Conservation (phyloP, 2,329 filamentous ascomycete genomes). For the Tothia fuscella region DNA sequence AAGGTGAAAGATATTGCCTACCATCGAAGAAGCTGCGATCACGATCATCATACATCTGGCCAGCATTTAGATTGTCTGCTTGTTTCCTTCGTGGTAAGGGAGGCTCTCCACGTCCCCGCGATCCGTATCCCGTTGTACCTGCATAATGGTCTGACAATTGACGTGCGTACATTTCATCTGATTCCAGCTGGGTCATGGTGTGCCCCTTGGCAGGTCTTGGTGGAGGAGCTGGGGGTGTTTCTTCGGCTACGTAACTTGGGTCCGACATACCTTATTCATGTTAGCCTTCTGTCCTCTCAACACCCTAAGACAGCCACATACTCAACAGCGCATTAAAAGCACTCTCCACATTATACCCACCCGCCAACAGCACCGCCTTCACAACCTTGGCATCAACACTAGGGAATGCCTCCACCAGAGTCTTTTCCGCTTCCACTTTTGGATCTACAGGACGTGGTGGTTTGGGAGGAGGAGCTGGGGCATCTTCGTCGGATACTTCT, state of each 20-base stretch:
- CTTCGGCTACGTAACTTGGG: slow-evolving; percentile 37
- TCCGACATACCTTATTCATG: slow-evolving; percentile 38
- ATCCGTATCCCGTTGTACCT: slow-evolving; percentile 21
- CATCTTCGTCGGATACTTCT: slow-evolving; percentile 38
- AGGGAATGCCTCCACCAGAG: slow-evolving; percentile 88
- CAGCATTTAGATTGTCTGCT: slow-evolving; percentile 42
- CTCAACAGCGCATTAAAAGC: slow-evolving; percentile 91
- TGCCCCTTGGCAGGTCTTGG: slow-evolving; percentile 55
- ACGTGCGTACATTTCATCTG: slow-evolving; percentile 83
- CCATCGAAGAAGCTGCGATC: slow-evolving; percentile 86
- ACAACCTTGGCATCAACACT: slow-evolving; percentile 67
- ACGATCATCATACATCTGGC: slow-evolving; percentile 41
- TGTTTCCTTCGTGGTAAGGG: slow-evolving; percentile 35
- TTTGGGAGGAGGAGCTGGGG: slow-evolving; percentile 53
- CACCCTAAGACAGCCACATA: slow-evolving; percentile 29
- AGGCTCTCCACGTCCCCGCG: slow-evolving; percentile 20
- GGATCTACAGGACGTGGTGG: slow-evolving; percentile 74
- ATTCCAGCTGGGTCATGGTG: slow-evolving; percentile 68
- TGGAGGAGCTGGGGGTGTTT: slow-evolving; percentile 54
- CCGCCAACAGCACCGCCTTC: slow-evolving; percentile 78
- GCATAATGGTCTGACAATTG: slow-evolving; percentile 82
- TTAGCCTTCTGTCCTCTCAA: too few species aligned
- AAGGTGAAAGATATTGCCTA: too few species aligned
- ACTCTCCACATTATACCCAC: slow-evolving; percentile 75
- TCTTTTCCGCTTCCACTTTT: slow-evolving; percentile 73